Conservation (phyloP, 306 rosid genomes). For the Lathyrus aphaca region DNA sequence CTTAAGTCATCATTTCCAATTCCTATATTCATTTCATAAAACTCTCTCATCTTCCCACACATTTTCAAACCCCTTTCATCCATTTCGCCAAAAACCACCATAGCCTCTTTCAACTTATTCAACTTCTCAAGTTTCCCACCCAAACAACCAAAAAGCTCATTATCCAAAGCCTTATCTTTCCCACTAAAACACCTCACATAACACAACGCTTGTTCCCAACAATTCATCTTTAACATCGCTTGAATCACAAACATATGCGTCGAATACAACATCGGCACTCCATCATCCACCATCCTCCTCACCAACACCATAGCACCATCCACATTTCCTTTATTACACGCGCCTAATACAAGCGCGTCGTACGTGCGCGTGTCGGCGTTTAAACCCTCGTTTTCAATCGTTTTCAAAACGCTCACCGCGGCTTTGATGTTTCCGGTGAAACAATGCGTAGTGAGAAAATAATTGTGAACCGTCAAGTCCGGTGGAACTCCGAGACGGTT, state of each 20-base stretch:
- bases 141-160: constrained; percentile 50
- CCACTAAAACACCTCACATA: constrained; percentile 54
- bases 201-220: constrained; percentile 42
- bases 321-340: constrained; percentile 56
- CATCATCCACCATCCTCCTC: constrained; percentile 70
- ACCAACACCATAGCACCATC: constrained; percentile 60
- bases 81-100: constrained; percentile 59
- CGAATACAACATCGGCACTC: constrained; percentile 47
- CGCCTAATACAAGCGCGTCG: constrained; percentile 67
- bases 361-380: constrained; percentile 48
- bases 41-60: constrained; percentile 37
- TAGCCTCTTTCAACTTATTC: constrained; percentile 45
- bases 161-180: constrained; percentile 50
- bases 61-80: constrained; percentile 45
- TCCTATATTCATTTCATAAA: constrained; percentile 36
- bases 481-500: constrained; percentile 33
- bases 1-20: constrained; percentile 5
- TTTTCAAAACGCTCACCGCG: constrained; percentile 43
- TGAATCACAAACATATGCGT: constrained; percentile 49
- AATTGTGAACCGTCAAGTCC: constrained; percentile 45
- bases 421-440: constrained; percentile 37
- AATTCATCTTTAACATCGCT: constrained; percentile 37
- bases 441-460: constrained; percentile 47
- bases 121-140: constrained; percentile 42
- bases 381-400: constrained; percentile 49